phyloP scores from a whole-genome alignment of 1,284 basidiomycete species.

The Vanrija humicola region DNA sequence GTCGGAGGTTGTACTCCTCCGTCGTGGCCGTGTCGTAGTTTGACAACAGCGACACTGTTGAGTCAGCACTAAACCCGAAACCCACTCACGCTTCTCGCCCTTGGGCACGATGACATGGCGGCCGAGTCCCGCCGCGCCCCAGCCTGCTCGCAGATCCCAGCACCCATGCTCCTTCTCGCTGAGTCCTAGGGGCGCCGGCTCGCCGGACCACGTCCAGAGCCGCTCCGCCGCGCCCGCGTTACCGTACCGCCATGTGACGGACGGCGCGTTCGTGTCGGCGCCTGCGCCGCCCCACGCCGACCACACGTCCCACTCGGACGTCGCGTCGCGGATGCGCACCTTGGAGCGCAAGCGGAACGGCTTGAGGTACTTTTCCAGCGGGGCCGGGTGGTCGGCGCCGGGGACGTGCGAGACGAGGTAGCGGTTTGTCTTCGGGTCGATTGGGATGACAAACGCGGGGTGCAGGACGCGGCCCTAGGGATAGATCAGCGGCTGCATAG shows the following conservation, averaged over 20 bases:
- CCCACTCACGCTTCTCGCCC: constrained; percentile 64
- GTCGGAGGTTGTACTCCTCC: constrained; percentile 65
- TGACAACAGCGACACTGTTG: not conserved
- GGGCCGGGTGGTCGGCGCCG: constrained; percentile 73
- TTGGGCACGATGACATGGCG: constrained; percentile 63
- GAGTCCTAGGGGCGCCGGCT: constrained; percentile 18
- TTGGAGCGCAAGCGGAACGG: constrained; percentile 86
- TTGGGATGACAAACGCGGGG: constrained; percentile 78
- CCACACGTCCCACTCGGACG: constrained; percentile 72
- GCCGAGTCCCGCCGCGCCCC: constrained; percentile 62
- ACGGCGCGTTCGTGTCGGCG: not conserved
- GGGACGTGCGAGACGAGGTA: constrained; percentile 54
- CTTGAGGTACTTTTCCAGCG: constrained; percentile 31
- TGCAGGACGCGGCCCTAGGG: constrained; percentile 80
- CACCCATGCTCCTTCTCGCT: constrained; percentile 38
- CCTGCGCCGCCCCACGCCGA: constrained; percentile 62
- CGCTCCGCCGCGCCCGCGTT: constrained; percentile 42
- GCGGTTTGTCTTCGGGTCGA: not conserved
- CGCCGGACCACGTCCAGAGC: constrained; percentile 32
- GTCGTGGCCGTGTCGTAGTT: constrained; percentile 14
- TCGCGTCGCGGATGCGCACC: constrained; percentile 74
- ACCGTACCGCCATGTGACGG: constrained; percentile 36
- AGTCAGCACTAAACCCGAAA: not conserved
- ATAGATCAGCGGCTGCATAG: not conserved
- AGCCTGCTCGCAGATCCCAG: constrained; percentile 64